phyloP scores from a whole-genome alignment of 108 stramenopile species.

The Chaetoceros tenuissimus region DNA sequence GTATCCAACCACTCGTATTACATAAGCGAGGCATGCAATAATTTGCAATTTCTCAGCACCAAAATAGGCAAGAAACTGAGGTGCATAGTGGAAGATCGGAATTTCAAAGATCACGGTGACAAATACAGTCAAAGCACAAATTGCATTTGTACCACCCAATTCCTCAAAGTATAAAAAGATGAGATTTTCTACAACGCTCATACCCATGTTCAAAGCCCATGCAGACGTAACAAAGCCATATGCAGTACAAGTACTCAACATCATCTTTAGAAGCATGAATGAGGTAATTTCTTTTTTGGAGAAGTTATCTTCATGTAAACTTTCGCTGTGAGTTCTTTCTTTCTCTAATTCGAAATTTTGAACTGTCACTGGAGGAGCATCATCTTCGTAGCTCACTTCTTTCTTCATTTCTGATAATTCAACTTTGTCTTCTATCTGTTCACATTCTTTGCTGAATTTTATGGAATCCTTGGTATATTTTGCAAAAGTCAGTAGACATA shows the following conservation, averaged over 20 bases:
- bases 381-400: neutral
- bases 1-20: slow-evolving; percentile 47
- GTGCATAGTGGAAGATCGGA: slow-evolving; percentile 52
- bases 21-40: slow-evolving; percentile 33
- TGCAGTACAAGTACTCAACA: neutral
- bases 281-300: too few relatives aligned
- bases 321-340: too few relatives aligned
- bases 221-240: slow-evolving; percentile 8
- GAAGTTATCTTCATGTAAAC: too few relatives aligned
- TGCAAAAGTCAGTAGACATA: neutral
- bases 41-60: slow-evolving; percentile 30
- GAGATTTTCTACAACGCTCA: slow-evolving; percentile 41
- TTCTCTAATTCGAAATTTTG: too few relatives aligned
- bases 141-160: slow-evolving; percentile 27
- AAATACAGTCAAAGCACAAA: slow-evolving; percentile 19
- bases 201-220: slow-evolving; percentile 36
- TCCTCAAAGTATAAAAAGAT: slow-evolving; percentile 53
- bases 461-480: neutral
- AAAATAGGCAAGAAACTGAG: slow-evolving; percentile 19
- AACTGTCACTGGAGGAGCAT: neutral
- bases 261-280: neutral
- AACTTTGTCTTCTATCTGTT: too few relatives aligned
- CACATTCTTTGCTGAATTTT: slow-evolving; percentile 2
- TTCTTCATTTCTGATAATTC: too few relatives aligned
- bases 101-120: slow-evolving; percentile 66